Evolutionary conservation across 140 eudicot genomes (phyloP), one percentile per base, ranked within the genome.

Genomic region (Stevia rebaudiana): DNA sequence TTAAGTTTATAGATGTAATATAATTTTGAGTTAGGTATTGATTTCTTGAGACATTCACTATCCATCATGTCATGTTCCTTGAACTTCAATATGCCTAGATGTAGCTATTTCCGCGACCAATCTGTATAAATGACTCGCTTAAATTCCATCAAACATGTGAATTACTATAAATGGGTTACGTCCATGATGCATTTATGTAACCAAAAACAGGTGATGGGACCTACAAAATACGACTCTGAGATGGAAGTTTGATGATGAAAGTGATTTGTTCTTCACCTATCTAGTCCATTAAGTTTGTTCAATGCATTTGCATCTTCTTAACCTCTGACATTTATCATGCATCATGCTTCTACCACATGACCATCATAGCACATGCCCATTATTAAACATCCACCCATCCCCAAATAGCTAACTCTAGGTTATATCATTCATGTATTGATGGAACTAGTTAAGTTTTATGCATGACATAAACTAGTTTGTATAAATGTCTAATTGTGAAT

Each of bases 231-330:
- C 46, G 22, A 67, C 21, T 36, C n/a, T 39, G 65, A 49, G 58
- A 24, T 25, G 15, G 33, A 51, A 51, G 55, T 11, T 65, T 64
- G 41, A 21, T 31, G 16, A 51, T 31, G 64, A 11, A 53, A 64
- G 50, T 64, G 15, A 50, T 24, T 25, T 57, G 65, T 31, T 72
- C 71, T 61, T 50, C 24, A 64, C 47, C 54, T 42, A 21, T 19
- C 21, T 35, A 50, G 47, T 40, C 24, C 42, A 68, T 9, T 17
- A 50, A 62, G 39, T 73, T n/a, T 75, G 70, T 74, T 67, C 79
- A 75, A 50, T 75, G 79, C 42, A 74, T 61, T 60, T 74, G 79
- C 13, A 67, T 58, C 56, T 12, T 47, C 61, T 64, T 64, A 28
- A 24, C 42, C 30, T 51, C 74, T 58, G 74, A 74, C 79, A 74